phyloP scores from a whole-genome alignment of 768 basidiomycete species.

The Auricularia cornea region DNA sequence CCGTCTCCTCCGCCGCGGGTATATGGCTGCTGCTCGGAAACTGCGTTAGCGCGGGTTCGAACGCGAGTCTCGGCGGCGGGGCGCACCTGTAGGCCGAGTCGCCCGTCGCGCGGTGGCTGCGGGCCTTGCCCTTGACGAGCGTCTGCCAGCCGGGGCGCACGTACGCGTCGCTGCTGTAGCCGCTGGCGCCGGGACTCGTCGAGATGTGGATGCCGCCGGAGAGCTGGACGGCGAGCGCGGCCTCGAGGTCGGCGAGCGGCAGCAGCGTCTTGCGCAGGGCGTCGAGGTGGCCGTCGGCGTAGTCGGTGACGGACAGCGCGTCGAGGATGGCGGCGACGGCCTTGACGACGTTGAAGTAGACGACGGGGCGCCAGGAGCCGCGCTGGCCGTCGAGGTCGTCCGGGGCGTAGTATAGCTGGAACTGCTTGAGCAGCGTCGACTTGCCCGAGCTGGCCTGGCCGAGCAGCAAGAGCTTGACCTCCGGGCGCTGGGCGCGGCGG shows the following conservation, averaged over 20 bases:
- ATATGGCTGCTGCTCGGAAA: background rate
- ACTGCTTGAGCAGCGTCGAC: constrained; percentile 78
- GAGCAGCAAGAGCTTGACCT: constrained; percentile 32
- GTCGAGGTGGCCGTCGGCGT: background rate
- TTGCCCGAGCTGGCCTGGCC: constrained; percentile 31
- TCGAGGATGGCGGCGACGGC: constrained; percentile 67
- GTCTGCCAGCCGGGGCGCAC: constrained; percentile 70
- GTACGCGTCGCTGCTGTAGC: constrained; percentile 36
- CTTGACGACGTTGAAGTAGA: constrained; percentile 79
- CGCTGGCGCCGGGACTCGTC: constrained; percentile 31
- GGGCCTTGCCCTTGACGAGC: constrained; percentile 27
- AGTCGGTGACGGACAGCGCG: constrained; percentile 42
- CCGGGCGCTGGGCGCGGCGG: constrained; percentile 5
- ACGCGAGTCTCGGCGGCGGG: constrained; percentile 26
- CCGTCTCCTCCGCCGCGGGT: background rate
- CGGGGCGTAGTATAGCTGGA: constrained; percentile 72
- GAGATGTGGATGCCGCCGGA: constrained; percentile 52
- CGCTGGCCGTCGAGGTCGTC: constrained; percentile 61
- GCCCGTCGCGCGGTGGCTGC: background rate
- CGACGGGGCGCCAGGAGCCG: constrained; percentile 67
- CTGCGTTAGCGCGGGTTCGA: background rate
- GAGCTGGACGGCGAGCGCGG: constrained; percentile 58
- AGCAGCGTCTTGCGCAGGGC: constrained; percentile 46
- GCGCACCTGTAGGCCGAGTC: constrained; percentile 30
- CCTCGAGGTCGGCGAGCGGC: constrained; percentile 58